Percentiles rank a stretch among this genome's conserved stretches.
Evolutionary conservation across 495 filamentous ascomycete genomes (phyloP).

Genomic region (Aspergillus biplanus): DNA sequence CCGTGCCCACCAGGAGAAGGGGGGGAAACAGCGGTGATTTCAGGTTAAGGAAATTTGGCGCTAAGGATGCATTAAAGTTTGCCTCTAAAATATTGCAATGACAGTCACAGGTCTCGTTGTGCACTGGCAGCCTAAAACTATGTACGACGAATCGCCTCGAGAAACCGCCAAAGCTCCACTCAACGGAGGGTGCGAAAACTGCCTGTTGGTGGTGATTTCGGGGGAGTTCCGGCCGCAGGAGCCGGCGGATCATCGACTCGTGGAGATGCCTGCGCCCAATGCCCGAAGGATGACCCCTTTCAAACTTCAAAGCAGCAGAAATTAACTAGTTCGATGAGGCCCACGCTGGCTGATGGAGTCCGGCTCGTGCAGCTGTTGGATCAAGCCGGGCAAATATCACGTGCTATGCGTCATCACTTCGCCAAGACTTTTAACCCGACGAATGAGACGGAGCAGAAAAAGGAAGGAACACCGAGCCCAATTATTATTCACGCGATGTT

Average conservation of each 20-base stretch:
- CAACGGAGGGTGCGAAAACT: background rate
- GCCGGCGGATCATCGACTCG: background rate
- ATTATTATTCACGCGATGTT: no score
- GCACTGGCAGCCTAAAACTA: background rate
- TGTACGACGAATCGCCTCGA: background rate
- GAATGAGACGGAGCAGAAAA: no score
- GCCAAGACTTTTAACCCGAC: background rate
- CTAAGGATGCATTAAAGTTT: slow-evolving; percentile 3
- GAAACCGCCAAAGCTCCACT: background rate
- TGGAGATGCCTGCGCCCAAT: background rate
- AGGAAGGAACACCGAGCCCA: no score
- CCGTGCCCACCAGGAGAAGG: background rate
- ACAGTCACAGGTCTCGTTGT: background rate
- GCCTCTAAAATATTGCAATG: slow-evolving; percentile 7
- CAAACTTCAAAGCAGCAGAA: no score
- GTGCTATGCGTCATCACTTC: slow-evolving; percentile 7
- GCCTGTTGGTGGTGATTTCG: background rate
- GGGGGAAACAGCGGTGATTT: slow-evolving; percentile 1
- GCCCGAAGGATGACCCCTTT: background rate
- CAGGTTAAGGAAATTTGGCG: background rate
- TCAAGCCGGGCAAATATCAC: background rate
- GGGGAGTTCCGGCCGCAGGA: background rate
- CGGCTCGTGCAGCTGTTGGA: no score
- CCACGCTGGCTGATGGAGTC: background rate
- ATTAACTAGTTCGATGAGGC: background rate